Percentiles rank a stretch among this genome's conserved stretches.
Evolutionary conservation across 2,329 filamentous ascomycete species (phyloP).

Genomic region (Albophoma yamanashiensis): DNA sequence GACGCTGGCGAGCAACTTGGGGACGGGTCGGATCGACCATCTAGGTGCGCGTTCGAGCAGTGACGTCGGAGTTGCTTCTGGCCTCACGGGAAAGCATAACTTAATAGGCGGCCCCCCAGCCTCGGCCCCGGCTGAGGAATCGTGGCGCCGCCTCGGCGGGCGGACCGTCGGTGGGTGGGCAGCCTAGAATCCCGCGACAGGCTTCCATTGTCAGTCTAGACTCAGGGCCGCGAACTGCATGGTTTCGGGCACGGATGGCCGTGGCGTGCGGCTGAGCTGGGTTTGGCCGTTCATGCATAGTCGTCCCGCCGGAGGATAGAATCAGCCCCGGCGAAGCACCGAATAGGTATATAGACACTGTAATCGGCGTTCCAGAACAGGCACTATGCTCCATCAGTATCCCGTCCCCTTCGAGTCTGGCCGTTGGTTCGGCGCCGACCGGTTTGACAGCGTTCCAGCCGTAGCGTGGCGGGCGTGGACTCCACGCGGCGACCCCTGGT

Average conservation of each 20-base stretch:
- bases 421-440: not conserved
- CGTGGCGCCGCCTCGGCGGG: not conserved
- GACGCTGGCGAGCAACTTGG: not conserved
- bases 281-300: not conserved
- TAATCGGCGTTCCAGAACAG: not conserved
- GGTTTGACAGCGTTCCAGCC: not conserved
- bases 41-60: not conserved
- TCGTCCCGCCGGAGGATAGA: not conserved
- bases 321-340: not conserved
- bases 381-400: not conserved
- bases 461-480: not conserved
- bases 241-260: not conserved
- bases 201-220: not conserved
- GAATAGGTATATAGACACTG: not conserved
- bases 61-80: not conserved
- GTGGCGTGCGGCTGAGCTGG: not conserved
- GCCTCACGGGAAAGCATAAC: not conserved
- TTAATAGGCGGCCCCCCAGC: not conserved
- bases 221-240: not conserved
- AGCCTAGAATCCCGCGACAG: not conserved
- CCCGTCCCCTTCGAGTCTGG: not conserved
- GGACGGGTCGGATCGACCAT: not conserved
- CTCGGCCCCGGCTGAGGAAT: not conserved
- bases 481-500: not conserved
- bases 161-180: not conserved